These are phyloP conservation scores for Ogataea methylovora DNA, from an alignment of 805 yeast species.

Conservation along the genomic window DNA sequence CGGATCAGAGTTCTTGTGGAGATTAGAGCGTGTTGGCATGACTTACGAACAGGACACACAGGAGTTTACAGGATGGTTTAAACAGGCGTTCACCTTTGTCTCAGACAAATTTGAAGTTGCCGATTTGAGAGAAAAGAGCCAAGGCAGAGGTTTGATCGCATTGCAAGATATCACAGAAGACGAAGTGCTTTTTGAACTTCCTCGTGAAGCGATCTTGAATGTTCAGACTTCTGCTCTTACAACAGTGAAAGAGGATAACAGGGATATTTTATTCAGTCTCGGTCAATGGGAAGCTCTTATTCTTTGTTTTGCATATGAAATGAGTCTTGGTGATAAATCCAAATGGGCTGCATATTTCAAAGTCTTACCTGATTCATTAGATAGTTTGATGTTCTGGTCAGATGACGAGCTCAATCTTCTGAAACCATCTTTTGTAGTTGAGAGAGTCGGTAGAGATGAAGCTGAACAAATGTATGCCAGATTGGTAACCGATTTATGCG, in stretches of 20 bases:
- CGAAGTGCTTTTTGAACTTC: constrained; percentile 64
- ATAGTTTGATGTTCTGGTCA: constrained; percentile 76
- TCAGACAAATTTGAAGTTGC: constrained; percentile 51
- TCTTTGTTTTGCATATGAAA: constrained; percentile 57
- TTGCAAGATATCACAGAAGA: constrained; percentile 47
- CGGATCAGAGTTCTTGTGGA: no score
- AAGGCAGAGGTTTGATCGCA: constrained; percentile 80
- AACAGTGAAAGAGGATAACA: constrained; percentile 21
- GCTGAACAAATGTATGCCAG: constrained; percentile 55
- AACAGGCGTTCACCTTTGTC: constrained; percentile 32
- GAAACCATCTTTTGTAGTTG: constrained; percentile 62
- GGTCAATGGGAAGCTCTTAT: constrained; percentile 79
- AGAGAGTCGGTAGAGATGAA: constrained; percentile 61
- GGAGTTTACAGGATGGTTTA: constrained; percentile 39
- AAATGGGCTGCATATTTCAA: constrained; percentile 67
- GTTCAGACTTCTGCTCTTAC: constrained; percentile 47
- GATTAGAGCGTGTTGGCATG: no score
- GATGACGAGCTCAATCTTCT: constrained; percentile 49
- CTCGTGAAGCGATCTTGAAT: constrained; percentile 50
- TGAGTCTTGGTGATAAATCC: constrained; percentile 36
- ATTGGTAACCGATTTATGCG: constrained; percentile 33
- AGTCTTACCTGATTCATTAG: constrained; percentile 58
- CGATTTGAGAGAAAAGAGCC: constrained; percentile 50
- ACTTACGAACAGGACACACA: constrained; percentile 26
- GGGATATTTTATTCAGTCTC: constrained; percentile 31